A percentile compares a stretch with the other conserved stretches of the same genome.
Conservation (phyloP, 495 filamentous ascomycete species). For the Thozetella sp. region DNA sequence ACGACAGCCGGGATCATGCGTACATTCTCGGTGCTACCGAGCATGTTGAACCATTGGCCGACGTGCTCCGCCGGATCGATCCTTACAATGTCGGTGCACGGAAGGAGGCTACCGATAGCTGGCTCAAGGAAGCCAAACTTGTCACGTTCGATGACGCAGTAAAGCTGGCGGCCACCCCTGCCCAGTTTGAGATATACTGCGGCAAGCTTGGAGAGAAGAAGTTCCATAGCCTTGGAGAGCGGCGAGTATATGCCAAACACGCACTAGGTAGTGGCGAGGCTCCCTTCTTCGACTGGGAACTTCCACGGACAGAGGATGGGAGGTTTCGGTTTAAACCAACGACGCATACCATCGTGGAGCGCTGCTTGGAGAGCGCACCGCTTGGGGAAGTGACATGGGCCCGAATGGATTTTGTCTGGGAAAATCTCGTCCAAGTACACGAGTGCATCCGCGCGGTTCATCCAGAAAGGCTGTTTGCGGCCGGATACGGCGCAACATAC, state of each 20-base stretch:
- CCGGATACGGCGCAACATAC: background rate
- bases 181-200: background rate
- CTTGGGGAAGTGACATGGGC: constrained; percentile 25
- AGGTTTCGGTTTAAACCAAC: constrained; percentile 18
- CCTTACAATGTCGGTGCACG: background rate
- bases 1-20: constrained; percentile 19
- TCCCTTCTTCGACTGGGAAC: constrained; percentile 24
- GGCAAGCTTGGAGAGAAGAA: background rate
- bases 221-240: background rate
- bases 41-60: constrained; percentile 9
- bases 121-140: background rate
- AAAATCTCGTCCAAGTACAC: background rate
- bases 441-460: background rate
- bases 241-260: background rate
- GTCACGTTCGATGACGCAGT: background rate
- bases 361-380: constrained; percentile 16
- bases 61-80: constrained; percentile 1
- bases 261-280: constrained; percentile 4
- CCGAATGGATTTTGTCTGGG: constrained; percentile 13
- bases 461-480: background rate
- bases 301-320: constrained; percentile 17
- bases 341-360: constrained; percentile 16
- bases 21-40: constrained; percentile 20
- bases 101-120: background rate
- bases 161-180: background rate